These are phyloP conservation scores for Chytriomyces sp. DNA, from an alignment of 192 early-diverging fungal species.

Conservation along the genomic window DNA sequence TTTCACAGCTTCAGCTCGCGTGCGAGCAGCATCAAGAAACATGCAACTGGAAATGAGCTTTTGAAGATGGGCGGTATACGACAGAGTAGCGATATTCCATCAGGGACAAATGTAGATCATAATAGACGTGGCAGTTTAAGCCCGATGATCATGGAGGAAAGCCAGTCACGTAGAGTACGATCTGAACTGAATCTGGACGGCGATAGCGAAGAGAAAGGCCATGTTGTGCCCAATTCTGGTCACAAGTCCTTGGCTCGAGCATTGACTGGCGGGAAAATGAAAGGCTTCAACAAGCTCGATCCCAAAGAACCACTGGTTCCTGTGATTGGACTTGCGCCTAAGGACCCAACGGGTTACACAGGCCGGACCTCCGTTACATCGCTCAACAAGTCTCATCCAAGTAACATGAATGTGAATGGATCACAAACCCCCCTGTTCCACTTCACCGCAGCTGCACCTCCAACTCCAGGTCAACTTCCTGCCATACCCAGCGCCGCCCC, in stretches of 20 bases:
- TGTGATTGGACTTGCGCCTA: not conserved
- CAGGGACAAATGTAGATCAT: no score
- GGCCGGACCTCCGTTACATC: conserved; percentile 11
- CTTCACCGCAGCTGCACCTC: not conserved
- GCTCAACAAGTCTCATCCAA: conserved; percentile 13
- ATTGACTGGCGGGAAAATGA: no score
- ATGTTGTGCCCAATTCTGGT: no score
- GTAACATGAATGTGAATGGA: not conserved
- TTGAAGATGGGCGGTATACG: no score
- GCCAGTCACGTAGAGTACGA: no score
- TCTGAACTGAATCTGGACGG: no score
- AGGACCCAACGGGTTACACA: not conserved
- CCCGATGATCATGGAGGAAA: no score
- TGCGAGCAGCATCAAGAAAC: no score
- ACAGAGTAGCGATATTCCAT: no score
- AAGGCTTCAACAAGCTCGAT: conserved; percentile 5
- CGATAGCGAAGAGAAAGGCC: not conserved
- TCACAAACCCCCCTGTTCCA: not conserved
- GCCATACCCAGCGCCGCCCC: not conserved
- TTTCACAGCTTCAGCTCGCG: not conserved
- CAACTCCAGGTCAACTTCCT: not conserved
- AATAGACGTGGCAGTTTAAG: no score
- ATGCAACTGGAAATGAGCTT: no score
- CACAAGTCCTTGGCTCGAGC: no score
- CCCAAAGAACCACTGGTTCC: not conserved